Evolutionary conservation across 2,329 filamentous ascomycete genomes (phyloP).

Genomic region (Myriosclerotinia duriaeana): DNA sequence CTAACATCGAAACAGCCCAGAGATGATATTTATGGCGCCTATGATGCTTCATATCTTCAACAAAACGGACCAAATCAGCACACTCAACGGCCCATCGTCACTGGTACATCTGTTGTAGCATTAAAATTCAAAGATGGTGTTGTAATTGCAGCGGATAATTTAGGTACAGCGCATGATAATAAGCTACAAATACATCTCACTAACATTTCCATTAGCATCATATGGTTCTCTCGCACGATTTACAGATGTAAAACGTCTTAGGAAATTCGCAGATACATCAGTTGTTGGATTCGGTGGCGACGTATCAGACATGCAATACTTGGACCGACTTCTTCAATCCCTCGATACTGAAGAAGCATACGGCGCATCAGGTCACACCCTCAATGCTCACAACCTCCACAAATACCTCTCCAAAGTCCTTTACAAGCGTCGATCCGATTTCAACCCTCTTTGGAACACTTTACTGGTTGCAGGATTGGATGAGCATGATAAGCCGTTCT

Average conservation of each 20-base stretch:
- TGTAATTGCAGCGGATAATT: slow-evolving; percentile 93
- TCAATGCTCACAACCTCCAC: slow-evolving; percentile 93
- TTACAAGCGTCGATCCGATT: slow-evolving; percentile 90
- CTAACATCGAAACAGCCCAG: slow-evolving; percentile 67
- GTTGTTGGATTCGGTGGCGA: slow-evolving; percentile 95
- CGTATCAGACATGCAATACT: slow-evolving; percentile 98
- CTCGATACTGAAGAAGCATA: slow-evolving; percentile 91
- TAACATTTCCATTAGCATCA: slow-evolving; percentile 61
- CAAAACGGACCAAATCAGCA: slow-evolving; percentile 72
- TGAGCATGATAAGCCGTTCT: slow-evolving; percentile 76
- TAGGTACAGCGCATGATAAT: slow-evolving; percentile 57
- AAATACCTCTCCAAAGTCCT: slow-evolving; percentile 95
- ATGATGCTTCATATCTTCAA: slow-evolving; percentile 84
- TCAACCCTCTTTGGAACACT: slow-evolving; percentile 97
- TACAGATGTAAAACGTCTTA: slow-evolving; percentile 93
- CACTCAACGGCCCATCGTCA: slow-evolving; percentile 91
- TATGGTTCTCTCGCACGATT: slow-evolving; percentile 97
- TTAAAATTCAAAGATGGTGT: slow-evolving; percentile 97
- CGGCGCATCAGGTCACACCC: slow-evolving; percentile 50
- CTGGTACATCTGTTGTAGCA: slow-evolving; percentile 90
- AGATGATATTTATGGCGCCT: slow-evolving; percentile 94
- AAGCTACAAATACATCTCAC: slow-evolving; percentile 27
- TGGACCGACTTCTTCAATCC: slow-evolving; percentile 84
- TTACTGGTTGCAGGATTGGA: slow-evolving; percentile 88
- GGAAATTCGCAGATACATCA: slow-evolving; percentile 78